These are phyloP conservation scores for Leccinum rimulosum DNA, from an alignment of 768 basidiomycete genomes.

Conservation along the genomic window DNA sequence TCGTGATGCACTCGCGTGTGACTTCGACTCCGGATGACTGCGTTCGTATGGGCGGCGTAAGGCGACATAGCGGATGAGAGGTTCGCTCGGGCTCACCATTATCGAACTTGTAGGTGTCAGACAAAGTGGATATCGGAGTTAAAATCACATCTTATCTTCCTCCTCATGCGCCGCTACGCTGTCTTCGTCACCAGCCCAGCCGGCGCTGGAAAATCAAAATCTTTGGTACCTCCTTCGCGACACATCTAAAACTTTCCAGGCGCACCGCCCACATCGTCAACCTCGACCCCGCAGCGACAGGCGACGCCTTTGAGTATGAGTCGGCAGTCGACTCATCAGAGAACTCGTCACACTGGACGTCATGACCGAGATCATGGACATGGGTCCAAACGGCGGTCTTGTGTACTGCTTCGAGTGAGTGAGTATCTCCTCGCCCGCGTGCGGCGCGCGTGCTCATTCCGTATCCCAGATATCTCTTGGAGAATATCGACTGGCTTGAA, in stretches of 20 bases:
- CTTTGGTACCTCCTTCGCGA: slow-evolving; percentile 83
- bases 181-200: slow-evolving; percentile 93
- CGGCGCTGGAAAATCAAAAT: slow-evolving; percentile 95
- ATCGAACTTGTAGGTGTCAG: too few species aligned
- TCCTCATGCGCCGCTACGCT: slow-evolving; percentile 72
- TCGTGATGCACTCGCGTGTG: too few species aligned
- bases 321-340: slow-evolving; percentile 87
- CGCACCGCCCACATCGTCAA: slow-evolving; percentile 92
- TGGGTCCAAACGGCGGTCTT: slow-evolving; percentile 95
- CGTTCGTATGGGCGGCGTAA: too few species aligned
- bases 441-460: not conserved
- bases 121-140: slow-evolving; percentile 25
- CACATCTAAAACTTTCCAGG: slow-evolving; percentile 79
- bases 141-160: slow-evolving; percentile 21
- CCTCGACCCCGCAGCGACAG: slow-evolving; percentile 90
- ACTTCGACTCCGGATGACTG: too few species aligned
- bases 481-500: slow-evolving; percentile 98
- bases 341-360: slow-evolving; percentile 91
- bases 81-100: too few species aligned
- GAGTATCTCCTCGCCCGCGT: slow-evolving; percentile 35
- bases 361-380: slow-evolving; percentile 91
- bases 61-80: too few species aligned
- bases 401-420: slow-evolving; percentile 99
- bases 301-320: slow-evolving; percentile 86
- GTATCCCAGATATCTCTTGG: slow-evolving; percentile 75